Evolutionary conservation across 208 protist species (phyloP).

Genomic region (Tritrichomonas musculus): DNA sequence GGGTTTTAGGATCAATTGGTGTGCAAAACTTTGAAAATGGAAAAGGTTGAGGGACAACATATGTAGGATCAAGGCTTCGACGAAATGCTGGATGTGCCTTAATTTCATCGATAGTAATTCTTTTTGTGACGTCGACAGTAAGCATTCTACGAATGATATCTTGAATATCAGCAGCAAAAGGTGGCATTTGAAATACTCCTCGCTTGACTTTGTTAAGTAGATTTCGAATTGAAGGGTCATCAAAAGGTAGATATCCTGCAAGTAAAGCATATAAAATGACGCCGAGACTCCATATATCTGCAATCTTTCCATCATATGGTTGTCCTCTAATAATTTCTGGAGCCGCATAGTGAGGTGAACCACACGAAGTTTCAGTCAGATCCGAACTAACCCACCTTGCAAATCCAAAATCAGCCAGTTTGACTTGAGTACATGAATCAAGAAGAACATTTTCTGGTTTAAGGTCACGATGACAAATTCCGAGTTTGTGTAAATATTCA

Average conservation of each 20-base stretch:
- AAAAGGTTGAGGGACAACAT: not conserved
- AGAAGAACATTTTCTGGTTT: conserved; percentile 17
- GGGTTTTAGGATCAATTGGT: not conserved
- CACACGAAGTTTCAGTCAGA: conserved; percentile 10
- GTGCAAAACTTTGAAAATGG: not conserved
- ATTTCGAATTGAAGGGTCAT: not conserved
- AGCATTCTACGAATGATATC: not conserved
- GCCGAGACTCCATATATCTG: not conserved
- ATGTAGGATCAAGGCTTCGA: not conserved
- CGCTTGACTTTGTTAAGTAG: not conserved
- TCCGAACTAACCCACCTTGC: not conserved
- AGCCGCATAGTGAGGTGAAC: not conserved
- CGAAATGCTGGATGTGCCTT: not conserved
- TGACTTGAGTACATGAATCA: not conserved
- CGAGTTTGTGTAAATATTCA: not conserved
- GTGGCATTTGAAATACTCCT: not conserved
- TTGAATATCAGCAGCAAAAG: not conserved
- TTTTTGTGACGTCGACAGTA: not conserved
- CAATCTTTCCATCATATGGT: not conserved
- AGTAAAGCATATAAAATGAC: conserved; percentile 17
- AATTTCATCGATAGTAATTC: conserved; percentile 5
- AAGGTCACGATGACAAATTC: not conserved
- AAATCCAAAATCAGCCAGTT: conserved; percentile 9
- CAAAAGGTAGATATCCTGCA: conserved; percentile 4
- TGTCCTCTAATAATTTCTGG: not conserved